Conservation (phyloP, 805 yeast genomes). For the Ogataea pini region DNA sequence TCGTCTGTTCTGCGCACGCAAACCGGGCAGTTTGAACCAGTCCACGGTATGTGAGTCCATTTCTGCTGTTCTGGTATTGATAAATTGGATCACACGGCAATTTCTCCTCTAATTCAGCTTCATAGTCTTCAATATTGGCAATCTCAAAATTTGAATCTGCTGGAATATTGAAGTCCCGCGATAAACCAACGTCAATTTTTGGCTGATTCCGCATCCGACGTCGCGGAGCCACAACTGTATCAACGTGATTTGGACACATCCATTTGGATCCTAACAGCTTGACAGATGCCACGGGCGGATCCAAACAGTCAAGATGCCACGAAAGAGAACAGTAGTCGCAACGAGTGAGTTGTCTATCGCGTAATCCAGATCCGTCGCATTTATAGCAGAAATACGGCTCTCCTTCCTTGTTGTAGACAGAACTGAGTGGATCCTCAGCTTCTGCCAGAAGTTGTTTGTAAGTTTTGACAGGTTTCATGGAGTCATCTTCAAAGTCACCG, state of each 20-base stretch:
- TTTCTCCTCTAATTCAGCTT: slow-evolving; percentile 26
- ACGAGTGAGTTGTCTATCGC: slow-evolving; percentile 55
- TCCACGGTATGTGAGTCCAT: slow-evolving; percentile 34
- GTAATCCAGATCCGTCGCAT: slow-evolving; percentile 71
- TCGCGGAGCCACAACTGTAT: slow-evolving; percentile 44
- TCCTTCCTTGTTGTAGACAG: slow-evolving; percentile 64
- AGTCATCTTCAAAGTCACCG: slow-evolving; percentile 74
- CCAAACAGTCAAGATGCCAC: slow-evolving; percentile 89
- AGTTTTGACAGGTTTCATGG: slow-evolving; percentile 49
- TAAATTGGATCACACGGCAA: slow-evolving; percentile 40
- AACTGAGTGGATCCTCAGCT: slow-evolving; percentile 55
- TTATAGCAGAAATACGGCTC: slow-evolving; percentile 69
- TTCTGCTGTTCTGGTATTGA: slow-evolving; percentile 34
- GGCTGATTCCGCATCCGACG: slow-evolving; percentile 54
- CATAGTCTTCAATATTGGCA: slow-evolving; percentile 40
- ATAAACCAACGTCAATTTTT: slow-evolving; percentile 53
- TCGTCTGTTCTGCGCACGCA: slow-evolving; percentile 14
- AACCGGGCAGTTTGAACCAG: slow-evolving; percentile 29
- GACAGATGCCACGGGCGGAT: slow-evolving; percentile 70
- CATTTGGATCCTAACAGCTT: slow-evolving; percentile 78
- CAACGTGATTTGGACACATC: slow-evolving; percentile 90
- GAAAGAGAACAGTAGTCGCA: slow-evolving; percentile 83
- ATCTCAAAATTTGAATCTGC: slow-evolving; percentile 59
- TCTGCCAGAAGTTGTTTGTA: slow-evolving; percentile 47
- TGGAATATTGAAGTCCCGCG: slow-evolving; percentile 45